Base-by-base conservation (phyloP, 2,329 filamentous ascomycete genomes). In the Neofusicoccum ribis region DNA sequence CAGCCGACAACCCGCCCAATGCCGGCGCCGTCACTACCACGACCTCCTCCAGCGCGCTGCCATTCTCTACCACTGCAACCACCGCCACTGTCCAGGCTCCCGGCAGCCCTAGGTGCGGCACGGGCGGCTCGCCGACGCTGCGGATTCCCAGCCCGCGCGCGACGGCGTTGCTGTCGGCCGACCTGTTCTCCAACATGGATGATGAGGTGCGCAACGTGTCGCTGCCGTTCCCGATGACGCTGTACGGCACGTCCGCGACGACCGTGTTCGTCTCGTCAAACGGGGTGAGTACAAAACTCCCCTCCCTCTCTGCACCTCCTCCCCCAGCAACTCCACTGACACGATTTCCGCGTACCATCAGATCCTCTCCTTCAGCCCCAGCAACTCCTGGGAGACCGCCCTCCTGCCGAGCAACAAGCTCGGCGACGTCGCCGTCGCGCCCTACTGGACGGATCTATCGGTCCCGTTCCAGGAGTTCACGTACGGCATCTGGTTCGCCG, bases 81-180 rank as follows among this genome's bases (percentile, higher is more conserved):
- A 36, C 23, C 23, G 23, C 11, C 2, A 12, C 47, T 1, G 1
- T 0, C 47, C 15, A 34, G 27, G 27, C 27, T 7, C 27, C 27
- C 23, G 51, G 27, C 9, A 34, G 9, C 12, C 34, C 27, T 1
- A 34, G 34, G 9, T 41, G 51, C 34, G 34, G 51, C 51, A 56
- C 51, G 9, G 51, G 51, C 51, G 37, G 51, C 37, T 56, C 51
- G 51, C 51, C 34, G 34, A 56, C 31, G 51, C 34, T 56, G 37
- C 34, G 20, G 9, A 20, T 41, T 14, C 20, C 51, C 31, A 56
- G 36, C n/a, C 51, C 51, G 17, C 12, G 23, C 11, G 47, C 47
- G 12, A 56, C 51, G 15, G 34, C 51, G n/a, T 8, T 56, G 20
- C 34, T 56, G 8, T 39, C 34, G 34, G 37, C 51, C 5, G 51